Evolutionary conservation across 2,329 filamentous ascomycete genomes (phyloP).

Genomic region (Capronia epimyces): DNA sequence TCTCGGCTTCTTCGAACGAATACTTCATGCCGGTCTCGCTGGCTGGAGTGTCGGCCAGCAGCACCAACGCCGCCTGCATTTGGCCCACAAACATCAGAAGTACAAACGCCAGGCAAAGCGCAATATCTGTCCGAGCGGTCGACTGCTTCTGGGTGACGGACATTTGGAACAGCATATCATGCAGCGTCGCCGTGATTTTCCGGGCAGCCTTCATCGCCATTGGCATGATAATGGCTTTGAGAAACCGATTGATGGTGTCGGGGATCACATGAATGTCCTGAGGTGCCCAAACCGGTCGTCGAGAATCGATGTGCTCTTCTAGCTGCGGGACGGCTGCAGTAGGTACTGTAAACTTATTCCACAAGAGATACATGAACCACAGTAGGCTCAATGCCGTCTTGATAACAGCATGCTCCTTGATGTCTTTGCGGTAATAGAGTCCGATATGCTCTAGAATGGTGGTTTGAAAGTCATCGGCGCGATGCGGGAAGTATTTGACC

Average conservation of each 20-base stretch:
- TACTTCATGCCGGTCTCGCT: conserved; percentile 6
- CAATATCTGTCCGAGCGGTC: conserved; percentile 13
- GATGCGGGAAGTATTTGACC: conserved; percentile 12
- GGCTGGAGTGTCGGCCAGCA: conserved; percentile 6
- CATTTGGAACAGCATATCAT: conserved; percentile 23
- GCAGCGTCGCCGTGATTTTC: conserved; percentile 16
- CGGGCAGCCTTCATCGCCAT: conserved; percentile 13
- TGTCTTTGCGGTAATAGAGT: conserved; percentile 19
- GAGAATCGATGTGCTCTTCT: conserved; percentile 7
- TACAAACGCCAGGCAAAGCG: conserved; percentile 20
- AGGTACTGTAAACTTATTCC: conserved; percentile 16
- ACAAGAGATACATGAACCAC: conserved; percentile 22
- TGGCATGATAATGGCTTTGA: conserved; percentile 19
- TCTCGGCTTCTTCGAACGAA: conserved; percentile 3
- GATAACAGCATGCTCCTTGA: conserved; percentile 17
- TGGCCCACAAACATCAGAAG: conserved; percentile 21
- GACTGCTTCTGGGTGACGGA: conserved; percentile 12
- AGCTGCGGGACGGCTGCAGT: conserved; percentile 7
- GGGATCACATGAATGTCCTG: conserved; percentile 11
- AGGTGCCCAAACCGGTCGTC: neutral
- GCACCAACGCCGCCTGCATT: conserved; percentile 12
- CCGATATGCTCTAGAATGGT: conserved; percentile 14
- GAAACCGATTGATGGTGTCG: conserved; percentile 24
- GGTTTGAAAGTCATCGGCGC: conserved; percentile 17
- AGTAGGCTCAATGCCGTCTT: conserved; percentile 16